Base-by-base conservation (phyloP, 192 early-diverging fungal species). In the Backusella psychrophila region DNA sequence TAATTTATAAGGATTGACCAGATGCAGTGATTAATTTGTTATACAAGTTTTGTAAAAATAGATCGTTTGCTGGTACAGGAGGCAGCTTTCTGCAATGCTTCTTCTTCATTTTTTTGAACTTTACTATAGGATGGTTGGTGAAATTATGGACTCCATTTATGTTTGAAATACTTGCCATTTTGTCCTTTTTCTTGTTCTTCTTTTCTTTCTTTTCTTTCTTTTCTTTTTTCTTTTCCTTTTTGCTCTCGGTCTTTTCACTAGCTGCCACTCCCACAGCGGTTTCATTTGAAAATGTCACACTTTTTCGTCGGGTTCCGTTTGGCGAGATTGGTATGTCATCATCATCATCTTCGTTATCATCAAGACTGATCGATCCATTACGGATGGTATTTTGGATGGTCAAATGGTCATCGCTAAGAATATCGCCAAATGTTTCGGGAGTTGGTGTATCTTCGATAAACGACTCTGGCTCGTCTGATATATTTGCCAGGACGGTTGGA, bases 71-170 rank as follows among this genome's bases (percentile, higher is more conserved):
- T 7, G 70, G 70, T 29, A 71, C 70, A 23, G 19, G 36, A 8
- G 70, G 70, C 42, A 71, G 42, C 4, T 44, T 49, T 71, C 26
- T 71, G 49, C 70, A 49, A 7, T 71, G 41, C 39, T 71, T 49
- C 70, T 46, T 71, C 26, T 71, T 71, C 41, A 71, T 71, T 29
- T 71, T 71, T 49, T 49, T 71, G 39, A 71, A 71, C 19, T 71
- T 71, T 71, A 71, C 70, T 71, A 71, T 46, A 49, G 70, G 70
- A 49, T 71, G 39, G 56, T 63, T 63, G 56, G 56, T 71, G 42
- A 71, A 71, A 71, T 44, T 71, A 44, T 36, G 41, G 70, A 44
- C 41, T 17, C 44, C 44, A 71, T 44, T 71, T 21, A 29, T 46
- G 15, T 71, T 71, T 41, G 42, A 46, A 4, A 71, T 71, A 71